Conservation (phyloP, 1,284 basidiomycete species). For the Puccinia hordei region DNA sequence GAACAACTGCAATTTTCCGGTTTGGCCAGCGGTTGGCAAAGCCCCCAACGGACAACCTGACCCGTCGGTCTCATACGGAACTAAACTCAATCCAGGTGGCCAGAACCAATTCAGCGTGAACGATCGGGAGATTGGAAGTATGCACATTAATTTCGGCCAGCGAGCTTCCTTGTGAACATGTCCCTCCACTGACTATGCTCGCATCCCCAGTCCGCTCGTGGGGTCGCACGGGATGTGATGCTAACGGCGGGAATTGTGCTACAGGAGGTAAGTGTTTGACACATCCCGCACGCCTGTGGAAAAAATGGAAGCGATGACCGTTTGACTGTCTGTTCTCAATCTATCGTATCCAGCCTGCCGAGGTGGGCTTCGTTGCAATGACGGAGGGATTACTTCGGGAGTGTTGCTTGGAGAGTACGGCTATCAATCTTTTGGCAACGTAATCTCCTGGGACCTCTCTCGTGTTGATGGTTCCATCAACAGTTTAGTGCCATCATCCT, state of each 20-base stretch:
- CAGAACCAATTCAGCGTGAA: slow-evolving; percentile 43
- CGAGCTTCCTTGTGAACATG: neutral
- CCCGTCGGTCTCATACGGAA: slow-evolving; percentile 50
- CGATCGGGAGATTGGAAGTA: slow-evolving; percentile 50
- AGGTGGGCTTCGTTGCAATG: slow-evolving; percentile 52
- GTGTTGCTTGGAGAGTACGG: slow-evolving; percentile 49
- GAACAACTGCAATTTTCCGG: slow-evolving; percentile 51
- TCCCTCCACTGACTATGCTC: neutral
- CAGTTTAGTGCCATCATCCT: slow-evolving; percentile 40
- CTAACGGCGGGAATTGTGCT: slow-evolving; percentile 52
- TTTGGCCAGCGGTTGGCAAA: slow-evolving; percentile 53
- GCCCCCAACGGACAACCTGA: slow-evolving; percentile 54
- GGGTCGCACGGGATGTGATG: slow-evolving; percentile 54
- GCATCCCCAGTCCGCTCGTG: slow-evolving; percentile 52
- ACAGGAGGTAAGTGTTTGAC: slow-evolving; percentile 9
- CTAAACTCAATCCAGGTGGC: slow-evolving; percentile 37
- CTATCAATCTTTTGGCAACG: slow-evolving; percentile 39
- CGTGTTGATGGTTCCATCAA: slow-evolving; percentile 52
- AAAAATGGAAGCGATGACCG: neutral
- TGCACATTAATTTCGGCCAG: slow-evolving; percentile 17
- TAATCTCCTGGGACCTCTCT: slow-evolving; percentile 51
- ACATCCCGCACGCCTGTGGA: neutral
- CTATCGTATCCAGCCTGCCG: slow-evolving; percentile 51
- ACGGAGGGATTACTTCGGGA: slow-evolving; percentile 53
- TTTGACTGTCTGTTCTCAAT: neutral